These are phyloP conservation scores for maize (Zea mays) DNA, from an alignment of 176 grass and related monocot genomes.

Conservation along the genomic window Zm-B73-REFERENCE-NAM-5.0 NC_050099.1:186630001-186630500, in stretches of 20 bases:
- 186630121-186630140: conserved; percentile 9
- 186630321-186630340: conserved; percentile 46
- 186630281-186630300: conserved; percentile 11
- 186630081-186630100: too few species aligned
- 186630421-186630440: conserved; percentile 76
- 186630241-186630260: conserved; percentile 62
- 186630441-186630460: conserved; percentile 4
- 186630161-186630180: conserved; percentile 99
- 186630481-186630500: conserved; percentile 26
- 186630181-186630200: conserved; percentile 86
- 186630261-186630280: conserved; percentile 17
- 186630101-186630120: background rate
- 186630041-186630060: too few species aligned
- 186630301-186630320: conserved; percentile 35
- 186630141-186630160: conserved; percentile 45
- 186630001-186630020: too few species aligned
- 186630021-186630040: too few species aligned
- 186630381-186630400: conserved; percentile 91
- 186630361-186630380: conserved; percentile 83
- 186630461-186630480: conserved; percentile 25
- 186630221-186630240: conserved; percentile 81
- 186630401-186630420: conserved; percentile 86
- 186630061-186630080: too few species aligned
- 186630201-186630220: conserved; percentile 89
- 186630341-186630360: conserved; percentile 95